Evolutionary conservation across 345 rosid genomes (phyloP).

Genomic region (Angophora floribunda): DNA sequence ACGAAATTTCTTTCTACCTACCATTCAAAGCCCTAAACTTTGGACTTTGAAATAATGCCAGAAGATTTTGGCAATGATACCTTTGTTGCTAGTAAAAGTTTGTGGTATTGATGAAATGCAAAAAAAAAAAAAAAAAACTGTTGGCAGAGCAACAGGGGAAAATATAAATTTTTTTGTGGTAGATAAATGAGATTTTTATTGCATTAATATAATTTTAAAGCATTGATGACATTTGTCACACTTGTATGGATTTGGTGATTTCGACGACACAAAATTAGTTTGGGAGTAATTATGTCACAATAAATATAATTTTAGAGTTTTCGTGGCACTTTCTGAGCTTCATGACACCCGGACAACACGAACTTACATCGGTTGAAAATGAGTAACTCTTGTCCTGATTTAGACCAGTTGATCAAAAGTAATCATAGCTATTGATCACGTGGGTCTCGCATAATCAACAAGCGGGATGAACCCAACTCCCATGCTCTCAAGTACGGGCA

Average conservation of each 20-base stretch:
- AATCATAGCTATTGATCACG: neutral
- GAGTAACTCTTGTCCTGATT: neutral
- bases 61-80: neutral
- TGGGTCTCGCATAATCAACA: neutral
- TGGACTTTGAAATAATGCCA: neutral
- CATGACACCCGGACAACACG: no score
- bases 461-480: neutral
- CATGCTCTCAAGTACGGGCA: neutral
- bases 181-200: neutral
- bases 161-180: neutral
- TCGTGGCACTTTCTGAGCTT: neutral
- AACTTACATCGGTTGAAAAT: neutral
- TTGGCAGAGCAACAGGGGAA: neutral
- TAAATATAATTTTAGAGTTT: neutral
- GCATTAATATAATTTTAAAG: fast-evolving
- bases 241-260: neutral
- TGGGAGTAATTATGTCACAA: neutral
- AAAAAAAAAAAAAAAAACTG: neutral
- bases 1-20: neutral
- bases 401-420: neutral
- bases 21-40: neutral
- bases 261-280: fast-evolving
- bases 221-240: neutral
- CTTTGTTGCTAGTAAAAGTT: neutral
- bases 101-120: neutral